Conservation (phyloP, 306 rosid species). For the Notholithocarpus densiflorus region DNA sequence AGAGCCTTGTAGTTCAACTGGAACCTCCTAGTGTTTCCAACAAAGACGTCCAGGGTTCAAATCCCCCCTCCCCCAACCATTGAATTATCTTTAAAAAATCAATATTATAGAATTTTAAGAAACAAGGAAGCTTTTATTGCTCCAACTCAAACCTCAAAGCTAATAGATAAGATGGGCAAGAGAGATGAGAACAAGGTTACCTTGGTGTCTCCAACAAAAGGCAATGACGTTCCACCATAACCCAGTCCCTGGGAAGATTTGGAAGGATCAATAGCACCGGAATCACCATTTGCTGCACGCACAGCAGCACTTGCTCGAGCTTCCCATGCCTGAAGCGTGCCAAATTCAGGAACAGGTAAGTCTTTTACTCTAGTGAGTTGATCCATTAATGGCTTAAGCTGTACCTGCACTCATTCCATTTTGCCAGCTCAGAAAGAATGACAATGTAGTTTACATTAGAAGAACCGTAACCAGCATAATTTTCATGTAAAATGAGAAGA, state of each 20-base stretch:
- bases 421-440: conserved; percentile 2
- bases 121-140: conserved; percentile 1
- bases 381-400: conserved; percentile 86
- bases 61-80: too few species aligned
- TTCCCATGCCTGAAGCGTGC: conserved; percentile 97
- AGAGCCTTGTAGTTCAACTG: too few species aligned
- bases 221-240: conserved; percentile 83
- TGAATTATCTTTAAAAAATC: too few species aligned
- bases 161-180: not conserved
- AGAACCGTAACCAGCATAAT: conserved; percentile 6
- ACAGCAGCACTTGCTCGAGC: conserved; percentile 80
- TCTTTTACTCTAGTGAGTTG: conserved; percentile 86
- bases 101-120: not conserved
- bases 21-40: too few species aligned
- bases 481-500: not conserved
- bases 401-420: conserved; percentile 53
- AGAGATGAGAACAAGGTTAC: conserved; percentile 36
- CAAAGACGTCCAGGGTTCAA: too few species aligned
- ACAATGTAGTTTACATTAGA: not conserved
- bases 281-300: conserved; percentile 77
- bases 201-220: conserved; percentile 94
- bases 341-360: conserved; percentile 87
- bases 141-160: not conserved
- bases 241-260: conserved; percentile 65
- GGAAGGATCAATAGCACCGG: conserved; percentile 59